phyloP scores from a whole-genome alignment of 768 basidiomycete genomes.

The Leccinellum albellum region DNA sequence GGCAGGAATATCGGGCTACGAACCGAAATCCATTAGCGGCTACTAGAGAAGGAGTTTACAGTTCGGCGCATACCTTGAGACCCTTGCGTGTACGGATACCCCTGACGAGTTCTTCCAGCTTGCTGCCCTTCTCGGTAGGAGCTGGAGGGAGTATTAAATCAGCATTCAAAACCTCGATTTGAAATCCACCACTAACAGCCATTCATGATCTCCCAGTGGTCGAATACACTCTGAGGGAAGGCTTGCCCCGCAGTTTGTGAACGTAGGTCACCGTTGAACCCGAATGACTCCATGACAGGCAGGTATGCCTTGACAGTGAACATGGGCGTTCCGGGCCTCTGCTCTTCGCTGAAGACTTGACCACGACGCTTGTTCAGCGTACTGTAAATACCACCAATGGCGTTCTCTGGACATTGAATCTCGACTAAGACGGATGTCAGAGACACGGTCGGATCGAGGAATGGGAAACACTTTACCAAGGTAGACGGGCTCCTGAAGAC shows the following conservation, averaged over 20 bases:
- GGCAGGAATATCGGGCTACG: slow-evolving; percentile 79
- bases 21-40: slow-evolving; percentile 12
- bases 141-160: slow-evolving; percentile 31
- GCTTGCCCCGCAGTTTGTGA: slow-evolving; percentile 93
- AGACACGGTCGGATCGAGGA: not conserved
- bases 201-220: slow-evolving; percentile 86
- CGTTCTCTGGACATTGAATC: slow-evolving; percentile 96
- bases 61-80: slow-evolving; percentile 63
- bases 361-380: slow-evolving; percentile 95
- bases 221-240: slow-evolving; percentile 94
- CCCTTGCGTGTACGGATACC: slow-evolving; percentile 89
- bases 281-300: slow-evolving; percentile 89
- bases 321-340: slow-evolving; percentile 96
- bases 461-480: slow-evolving; percentile 50
- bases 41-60: not conserved
- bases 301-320: slow-evolving; percentile 98
- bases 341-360: slow-evolving; percentile 97
- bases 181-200: slow-evolving; percentile 54
- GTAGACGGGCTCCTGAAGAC: slow-evolving; percentile 95
- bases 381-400: slow-evolving; percentile 96
- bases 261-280: slow-evolving; percentile 96
- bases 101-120: slow-evolving; percentile 81
- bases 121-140: slow-evolving; percentile 86
- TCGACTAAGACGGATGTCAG: slow-evolving; percentile 57
- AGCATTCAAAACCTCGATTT: not conserved